Evolutionary conservation across 768 basidiomycete genomes (phyloP).

Genomic region (Chlorophyllum brunneum): DNA sequence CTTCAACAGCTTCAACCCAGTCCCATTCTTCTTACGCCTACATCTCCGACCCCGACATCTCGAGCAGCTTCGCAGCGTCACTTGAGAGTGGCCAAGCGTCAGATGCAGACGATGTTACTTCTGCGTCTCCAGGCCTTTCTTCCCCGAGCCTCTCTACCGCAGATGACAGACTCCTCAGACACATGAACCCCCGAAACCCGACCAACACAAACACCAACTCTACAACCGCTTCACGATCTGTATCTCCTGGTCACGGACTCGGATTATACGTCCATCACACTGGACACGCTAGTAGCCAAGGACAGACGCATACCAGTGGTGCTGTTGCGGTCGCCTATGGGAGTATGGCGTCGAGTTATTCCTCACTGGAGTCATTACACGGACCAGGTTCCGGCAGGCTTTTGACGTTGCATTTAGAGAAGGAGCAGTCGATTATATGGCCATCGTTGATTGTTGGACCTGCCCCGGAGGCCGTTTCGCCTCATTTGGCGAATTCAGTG

Average conservation of each 20-base stretch:
- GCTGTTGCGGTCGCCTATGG: neutral
- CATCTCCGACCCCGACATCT: conserved; percentile 77
- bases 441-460: conserved; percentile 78
- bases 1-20: conserved; percentile 72
- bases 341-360: conserved; percentile 68
- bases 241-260: conserved; percentile 53
- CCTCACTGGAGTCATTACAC: conserved; percentile 72
- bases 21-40: conserved; percentile 68
- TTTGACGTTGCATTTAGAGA: conserved; percentile 77
- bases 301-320: neutral
- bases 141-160: conserved; percentile 60
- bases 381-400: conserved; percentile 58
- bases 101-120: conserved; percentile 59
- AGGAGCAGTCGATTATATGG: conserved; percentile 78
- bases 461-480: conserved; percentile 58
- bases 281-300: too few relatives aligned
- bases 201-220: conserved; percentile 20
- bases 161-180: conserved; percentile 39
- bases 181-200: conserved; percentile 19
- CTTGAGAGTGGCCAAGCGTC: conserved; percentile 72
- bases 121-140: conserved; percentile 54
- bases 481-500: conserved; percentile 45
- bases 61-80: conserved; percentile 81
- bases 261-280: too few relatives aligned
- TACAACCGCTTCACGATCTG: conserved; percentile 44